Evolutionary conservation across 2,329 filamentous ascomycete genomes (phyloP).

Genomic region (Phaeosphaeriaceae sp.): DNA sequence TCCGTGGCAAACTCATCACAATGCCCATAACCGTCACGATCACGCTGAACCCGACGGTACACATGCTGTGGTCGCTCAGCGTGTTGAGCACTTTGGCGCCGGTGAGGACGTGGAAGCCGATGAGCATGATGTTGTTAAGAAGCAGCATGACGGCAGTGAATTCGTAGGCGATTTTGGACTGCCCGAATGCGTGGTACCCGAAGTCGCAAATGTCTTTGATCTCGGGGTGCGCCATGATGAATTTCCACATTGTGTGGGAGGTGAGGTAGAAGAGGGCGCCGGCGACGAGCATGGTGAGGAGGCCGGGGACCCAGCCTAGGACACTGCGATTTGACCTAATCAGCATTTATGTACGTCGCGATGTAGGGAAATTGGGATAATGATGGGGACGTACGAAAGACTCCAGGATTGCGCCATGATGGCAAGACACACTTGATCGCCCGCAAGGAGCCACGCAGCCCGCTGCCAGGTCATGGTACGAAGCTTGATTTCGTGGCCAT

Average conservation of each 20-base stretch:
- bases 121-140: slow-evolving; percentile 88
- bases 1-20: slow-evolving; percentile 82
- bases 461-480: slow-evolving; percentile 59
- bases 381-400: slow-evolving; percentile 65
- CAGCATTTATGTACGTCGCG: too few species aligned
- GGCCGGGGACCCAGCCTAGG: slow-evolving; percentile 82
- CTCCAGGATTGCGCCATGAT: slow-evolving; percentile 97
- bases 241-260: slow-evolving; percentile 71
- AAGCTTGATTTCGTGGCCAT: slow-evolving; percentile 60
- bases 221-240: slow-evolving; percentile 87
- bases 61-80: slow-evolving; percentile 72
- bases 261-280: slow-evolving; percentile 83
- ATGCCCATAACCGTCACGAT: slow-evolving; percentile 78
- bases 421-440: slow-evolving; percentile 89
- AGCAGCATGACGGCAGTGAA: slow-evolving; percentile 84
- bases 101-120: slow-evolving; percentile 64
- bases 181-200: slow-evolving; percentile 89
- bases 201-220: slow-evolving; percentile 92
- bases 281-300: slow-evolving; percentile 83
- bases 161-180: slow-evolving; percentile 73
- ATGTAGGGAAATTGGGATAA: neutral
- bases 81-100: slow-evolving; percentile 16
- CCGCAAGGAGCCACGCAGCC: slow-evolving; percentile 88
- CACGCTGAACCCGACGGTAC: slow-evolving; percentile 80
- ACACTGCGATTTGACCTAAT: slow-evolving; percentile 48